phyloP scores from a whole-genome alignment of 192 early-diverging fungal species.

The Rhizophagus sp. region DNA sequence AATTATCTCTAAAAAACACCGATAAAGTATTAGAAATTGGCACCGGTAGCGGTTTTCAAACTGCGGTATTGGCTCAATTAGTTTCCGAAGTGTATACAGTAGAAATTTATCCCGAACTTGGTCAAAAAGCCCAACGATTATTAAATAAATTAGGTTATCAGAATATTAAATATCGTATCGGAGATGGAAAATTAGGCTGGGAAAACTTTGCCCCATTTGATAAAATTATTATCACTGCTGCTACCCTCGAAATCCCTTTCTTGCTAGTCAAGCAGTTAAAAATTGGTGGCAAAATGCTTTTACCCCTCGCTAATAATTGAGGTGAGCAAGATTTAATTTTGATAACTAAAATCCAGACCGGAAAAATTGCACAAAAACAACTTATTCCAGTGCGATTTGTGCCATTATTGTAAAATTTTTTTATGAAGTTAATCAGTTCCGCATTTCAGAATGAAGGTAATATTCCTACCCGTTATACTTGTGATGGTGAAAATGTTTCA shows the following conservation, averaged over 20 bases:
- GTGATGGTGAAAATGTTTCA: too few relatives aligned
- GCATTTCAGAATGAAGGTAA: too few relatives aligned
- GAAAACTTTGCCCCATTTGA: background rate
- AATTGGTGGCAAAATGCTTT: background rate
- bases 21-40: background rate
- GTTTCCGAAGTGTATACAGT: background rate
- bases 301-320: too few relatives aligned
- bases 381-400: too few relatives aligned
- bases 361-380: too few relatives aligned
- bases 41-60: background rate
- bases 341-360: too few relatives aligned
- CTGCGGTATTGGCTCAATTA: background rate
- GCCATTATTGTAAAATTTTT: too few relatives aligned
- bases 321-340: too few relatives aligned
- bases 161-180: background rate
- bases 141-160: background rate
- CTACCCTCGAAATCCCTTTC: background rate
- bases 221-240: background rate
- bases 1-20: background rate
- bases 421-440: too few relatives aligned
- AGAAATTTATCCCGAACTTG: background rate
- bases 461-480: too few relatives aligned
- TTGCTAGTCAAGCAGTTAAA: background rate
- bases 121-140: background rate
- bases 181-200: background rate